Base-by-base conservation (phyloP, 2,329 filamentous ascomycete genomes). In the Pezicula radicicola region DNA sequence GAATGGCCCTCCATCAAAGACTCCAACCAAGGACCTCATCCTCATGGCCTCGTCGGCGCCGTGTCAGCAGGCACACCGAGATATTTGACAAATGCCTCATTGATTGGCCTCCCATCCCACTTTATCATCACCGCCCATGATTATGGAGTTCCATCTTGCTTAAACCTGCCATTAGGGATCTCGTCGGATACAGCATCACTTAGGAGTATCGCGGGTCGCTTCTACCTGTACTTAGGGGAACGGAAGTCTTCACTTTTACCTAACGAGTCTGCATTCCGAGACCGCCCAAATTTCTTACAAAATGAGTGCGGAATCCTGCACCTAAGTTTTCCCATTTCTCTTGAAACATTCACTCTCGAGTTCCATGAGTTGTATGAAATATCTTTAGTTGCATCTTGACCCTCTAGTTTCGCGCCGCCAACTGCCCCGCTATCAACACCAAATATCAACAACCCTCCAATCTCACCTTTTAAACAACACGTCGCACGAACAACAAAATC, bases 351-450 rank as follows among this genome's bases (percentile, higher is more conserved):
- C 42, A 25, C 42, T 45, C 21, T 45, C 28, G 28, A 8, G 28
- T 30, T 30, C 28, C 28, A 12, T 4, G 28, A 2, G 28, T 30
- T 30, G 28, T 30, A 30, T 30, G 3, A 30, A 30, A 30, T 30
- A 30, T 30, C 28, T 30, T 30, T 30, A 6, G 28, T 30, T 30
- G 28, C n/a, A 21, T 45, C 27, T 16, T 28, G 7, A 40, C 42
- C 27, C 27, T 30, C n/a, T 35, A 47, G 13, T n/a, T 27, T 47
- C 28, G 28, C 28, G 28, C 21, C 15, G 15, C n/a, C n/a, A n/a
- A 39, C 46, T 49, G 40, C 47, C 47, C 47, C 47, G 37, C 47
- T 36, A 49, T 18, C 18, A 35, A 36, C 28, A 47, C 9, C 45
- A n/a, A 47, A 44, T 27, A 18, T 36, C 35, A 36, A n/a, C 18